phyloP scores from a whole-genome alignment of 176 grass and related monocot genomes.

The Musa acuminata region DNA sequence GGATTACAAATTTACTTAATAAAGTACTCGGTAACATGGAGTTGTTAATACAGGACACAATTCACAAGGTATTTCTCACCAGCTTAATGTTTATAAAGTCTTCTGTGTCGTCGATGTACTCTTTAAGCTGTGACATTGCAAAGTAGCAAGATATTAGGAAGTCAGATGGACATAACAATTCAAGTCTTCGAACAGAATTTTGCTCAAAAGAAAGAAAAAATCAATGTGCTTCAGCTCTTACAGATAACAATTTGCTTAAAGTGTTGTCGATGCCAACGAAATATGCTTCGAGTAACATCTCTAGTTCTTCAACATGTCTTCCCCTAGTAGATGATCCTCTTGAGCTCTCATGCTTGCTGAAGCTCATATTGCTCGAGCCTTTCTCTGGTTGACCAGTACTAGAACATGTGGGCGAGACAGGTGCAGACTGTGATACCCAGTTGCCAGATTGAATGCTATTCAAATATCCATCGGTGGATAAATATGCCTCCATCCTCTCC shows the following conservation, averaged over 20 bases:
- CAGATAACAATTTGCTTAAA: slow-evolving; percentile 22
- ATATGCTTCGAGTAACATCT: slow-evolving; percentile 25
- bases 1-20: neutral
- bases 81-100: slow-evolving; percentile 21
- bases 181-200: neutral
- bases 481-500: slow-evolving; percentile 14
- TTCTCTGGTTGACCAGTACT: slow-evolving; percentile 15
- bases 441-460: neutral
- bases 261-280: slow-evolving; percentile 18
- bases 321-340: slow-evolving; percentile 4
- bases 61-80: neutral
- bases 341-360: slow-evolving; percentile 17
- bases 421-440: slow-evolving; percentile 17
- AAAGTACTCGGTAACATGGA: neutral
- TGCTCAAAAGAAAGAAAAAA: neutral
- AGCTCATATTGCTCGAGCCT: slow-evolving; percentile 9
- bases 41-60: neutral
- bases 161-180: neutral
- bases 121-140: slow-evolving; percentile 12
- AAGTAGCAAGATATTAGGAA: neutral
- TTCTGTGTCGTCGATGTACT: slow-evolving; percentile 21
- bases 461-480: neutral
- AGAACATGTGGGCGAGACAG: slow-evolving; percentile 16
- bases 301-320: slow-evolving; percentile 16
- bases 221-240: neutral